Base-by-base conservation (phyloP, 331 rosid genomes). In the Saraca asoca region DNA sequence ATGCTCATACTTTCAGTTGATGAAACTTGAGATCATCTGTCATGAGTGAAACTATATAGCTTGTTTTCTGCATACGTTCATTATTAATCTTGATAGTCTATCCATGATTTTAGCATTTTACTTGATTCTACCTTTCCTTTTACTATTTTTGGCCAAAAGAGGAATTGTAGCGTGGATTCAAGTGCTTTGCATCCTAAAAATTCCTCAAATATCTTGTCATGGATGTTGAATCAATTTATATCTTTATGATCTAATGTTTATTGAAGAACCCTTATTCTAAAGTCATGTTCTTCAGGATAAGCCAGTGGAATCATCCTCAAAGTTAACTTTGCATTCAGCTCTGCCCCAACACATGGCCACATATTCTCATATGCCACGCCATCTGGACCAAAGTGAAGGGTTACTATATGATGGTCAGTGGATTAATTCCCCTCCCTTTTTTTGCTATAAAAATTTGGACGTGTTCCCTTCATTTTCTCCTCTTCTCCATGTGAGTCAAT, bases 281-380 rank as follows among this genome's bases (percentile, higher is more conserved):
- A 84, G 85, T 82, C 81, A 62, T 79, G 81, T 84, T 88, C 83
- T 83, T 90, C 92, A 94, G 98, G 98, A 90, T 86, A 94, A 90
- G 81, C 83, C 86, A 42, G 59, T 75, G 80, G 87, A 90, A 77
- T 85, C 85, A 55, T 70, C 91, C 57, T 83, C 80, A 15, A 89
- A 84, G 76, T 41, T 76, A 74, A 81, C 62, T 72, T 58, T 81
- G 59, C 82, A 80, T 66, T 73, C 96, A 38, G 63, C 78, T 73
- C 70, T 80, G 3, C 81, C 78, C 18, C 76, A 78, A 42, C 77
- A 76, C 75, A 69, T 83, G 81, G 74, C 78, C 56, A 73, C 89
- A 18, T 87, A 80, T 84, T 82, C 96, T 69, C 75, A 24, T 55
- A 71, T 83, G 81, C 64, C 79, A 71, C 81, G 48, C 66, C 76